phyloP scores from a whole-genome alignment of 805 yeast species.

The Saturnispora hagleri region DNA sequence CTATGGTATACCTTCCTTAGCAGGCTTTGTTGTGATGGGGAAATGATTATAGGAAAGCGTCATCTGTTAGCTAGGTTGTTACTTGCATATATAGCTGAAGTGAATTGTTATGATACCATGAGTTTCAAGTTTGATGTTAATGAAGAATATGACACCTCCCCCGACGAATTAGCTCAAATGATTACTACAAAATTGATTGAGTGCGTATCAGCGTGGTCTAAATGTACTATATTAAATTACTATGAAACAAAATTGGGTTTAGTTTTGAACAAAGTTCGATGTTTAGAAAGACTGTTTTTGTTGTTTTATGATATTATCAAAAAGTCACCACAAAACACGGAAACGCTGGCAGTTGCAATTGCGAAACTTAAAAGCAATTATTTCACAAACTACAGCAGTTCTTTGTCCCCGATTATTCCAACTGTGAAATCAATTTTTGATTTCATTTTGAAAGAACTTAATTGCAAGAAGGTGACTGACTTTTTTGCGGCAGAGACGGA shows the following conservation, averaged over 20 bases:
- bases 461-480: slow-evolving; percentile 3
- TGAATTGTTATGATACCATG: neutral
- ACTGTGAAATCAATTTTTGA: slow-evolving; percentile 9
- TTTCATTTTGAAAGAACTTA: slow-evolving; percentile 7
- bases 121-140: neutral
- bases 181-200: neutral
- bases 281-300: slow-evolving; percentile 17
- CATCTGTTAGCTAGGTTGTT: neutral
- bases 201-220: neutral
- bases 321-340: neutral
- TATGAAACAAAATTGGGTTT: neutral
- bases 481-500: slow-evolving; percentile 1
- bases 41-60: neutral
- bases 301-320: slow-evolving; percentile 8
- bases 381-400: slow-evolving; percentile 4
- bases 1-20: neutral
- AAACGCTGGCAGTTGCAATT: neutral
- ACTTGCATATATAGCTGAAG: neutral
- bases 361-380: slow-evolving; percentile 5
- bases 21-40: neutral
- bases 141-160: neutral
- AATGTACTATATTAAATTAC: neutral
- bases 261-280: slow-evolving; percentile 11
- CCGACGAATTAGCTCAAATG: neutral
- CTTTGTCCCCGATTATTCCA: slow-evolving; percentile 8